Percentiles rank a stretch among this genome's conserved stretches.
These are phyloP conservation scores for Podila clonocystis DNA, from an alignment of 192 early-diverging fungal species.

Conservation along the genomic window DNA sequence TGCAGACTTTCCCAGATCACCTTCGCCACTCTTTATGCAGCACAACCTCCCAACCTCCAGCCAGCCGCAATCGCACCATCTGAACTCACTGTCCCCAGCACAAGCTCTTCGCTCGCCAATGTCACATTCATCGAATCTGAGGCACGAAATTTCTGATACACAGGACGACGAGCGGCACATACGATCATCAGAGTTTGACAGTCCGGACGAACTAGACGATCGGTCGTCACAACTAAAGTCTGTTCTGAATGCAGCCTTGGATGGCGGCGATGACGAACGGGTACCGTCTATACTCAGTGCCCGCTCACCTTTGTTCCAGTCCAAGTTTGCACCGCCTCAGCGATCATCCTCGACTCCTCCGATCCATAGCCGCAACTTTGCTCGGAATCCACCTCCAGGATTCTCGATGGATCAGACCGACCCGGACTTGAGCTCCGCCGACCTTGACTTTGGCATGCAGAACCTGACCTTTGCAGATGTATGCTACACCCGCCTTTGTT, in stretches of 20 bases:
- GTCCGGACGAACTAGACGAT: constrained; percentile 36
- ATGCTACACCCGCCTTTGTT: neutral
- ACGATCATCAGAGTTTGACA: constrained; percentile 3
- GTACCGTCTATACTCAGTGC: constrained; percentile 31
- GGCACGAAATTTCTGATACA: constrained; percentile 44
- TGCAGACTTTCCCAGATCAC: constrained; percentile 65
- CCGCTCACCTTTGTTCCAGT: constrained; percentile 49
- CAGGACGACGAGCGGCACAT: constrained; percentile 48
- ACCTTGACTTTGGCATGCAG: constrained; percentile 62
- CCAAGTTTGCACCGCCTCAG: constrained; percentile 62
- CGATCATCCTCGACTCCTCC: constrained; percentile 78
- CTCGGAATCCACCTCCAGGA: constrained; percentile 48
- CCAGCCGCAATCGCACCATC: constrained; percentile 47
- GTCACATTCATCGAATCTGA: constrained; percentile 38
- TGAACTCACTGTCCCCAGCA: constrained; percentile 31
- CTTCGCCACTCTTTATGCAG: constrained; percentile 61
- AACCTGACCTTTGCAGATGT: constrained; percentile 58
- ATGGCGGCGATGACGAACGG: constrained; percentile 65
- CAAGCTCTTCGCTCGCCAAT: constrained; percentile 45
- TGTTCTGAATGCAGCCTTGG: constrained; percentile 70
- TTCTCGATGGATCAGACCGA: constrained; percentile 48
- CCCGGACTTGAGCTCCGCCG: constrained; percentile 49
- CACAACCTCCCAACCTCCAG: constrained; percentile 49
- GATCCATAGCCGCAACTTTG: constrained; percentile 58
- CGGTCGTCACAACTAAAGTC: constrained; percentile 59